Percentiles rank a stretch among this genome's conserved stretches.
These are phyloP conservation scores for Paramecium octaurelia DNA, from an alignment of 73 alveolate species.

Conservation along the genomic window DNA sequence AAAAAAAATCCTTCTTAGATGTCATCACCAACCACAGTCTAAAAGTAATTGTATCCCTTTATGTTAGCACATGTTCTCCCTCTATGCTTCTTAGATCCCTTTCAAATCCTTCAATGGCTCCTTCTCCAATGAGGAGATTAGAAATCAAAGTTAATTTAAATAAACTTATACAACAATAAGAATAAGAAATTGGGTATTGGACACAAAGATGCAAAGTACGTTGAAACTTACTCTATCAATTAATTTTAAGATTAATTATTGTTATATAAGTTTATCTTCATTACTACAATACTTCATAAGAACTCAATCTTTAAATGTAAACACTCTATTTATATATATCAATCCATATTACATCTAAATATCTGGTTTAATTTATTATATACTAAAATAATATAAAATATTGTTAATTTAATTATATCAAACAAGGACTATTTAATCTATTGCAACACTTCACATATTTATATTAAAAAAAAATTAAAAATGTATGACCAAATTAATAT, in stretches of 20 bases:
- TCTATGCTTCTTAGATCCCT: conserved; percentile 22
- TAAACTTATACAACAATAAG: conserved; percentile 10
- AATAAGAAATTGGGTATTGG: conserved; percentile 35
- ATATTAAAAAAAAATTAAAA: no score
- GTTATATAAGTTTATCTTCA: neutral
- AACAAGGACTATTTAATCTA: no score
- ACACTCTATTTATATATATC: no score
- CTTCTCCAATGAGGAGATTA: conserved; percentile 6
- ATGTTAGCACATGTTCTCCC: conserved; percentile 4
- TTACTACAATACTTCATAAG: no score
- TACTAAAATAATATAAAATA: no score
- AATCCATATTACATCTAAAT: no score
- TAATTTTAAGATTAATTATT: neutral
- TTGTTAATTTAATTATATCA: no score
- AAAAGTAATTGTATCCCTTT: neutral
- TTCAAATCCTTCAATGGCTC: conserved; percentile 49
- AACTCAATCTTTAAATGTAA: no score
- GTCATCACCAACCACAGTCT: conserved; percentile 30
- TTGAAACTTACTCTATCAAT: neutral
- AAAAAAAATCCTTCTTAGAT: conserved; percentile 26
- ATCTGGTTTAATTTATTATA: no score
- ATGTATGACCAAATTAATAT: no score
- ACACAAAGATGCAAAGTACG: conserved; percentile 21
- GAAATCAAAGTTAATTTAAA: conserved; percentile 32
- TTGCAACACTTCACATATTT: no score